Base-by-base conservation (phyloP, 2,329 filamentous ascomycete genomes). In the Fusarium sterilihyphosum region DNA sequence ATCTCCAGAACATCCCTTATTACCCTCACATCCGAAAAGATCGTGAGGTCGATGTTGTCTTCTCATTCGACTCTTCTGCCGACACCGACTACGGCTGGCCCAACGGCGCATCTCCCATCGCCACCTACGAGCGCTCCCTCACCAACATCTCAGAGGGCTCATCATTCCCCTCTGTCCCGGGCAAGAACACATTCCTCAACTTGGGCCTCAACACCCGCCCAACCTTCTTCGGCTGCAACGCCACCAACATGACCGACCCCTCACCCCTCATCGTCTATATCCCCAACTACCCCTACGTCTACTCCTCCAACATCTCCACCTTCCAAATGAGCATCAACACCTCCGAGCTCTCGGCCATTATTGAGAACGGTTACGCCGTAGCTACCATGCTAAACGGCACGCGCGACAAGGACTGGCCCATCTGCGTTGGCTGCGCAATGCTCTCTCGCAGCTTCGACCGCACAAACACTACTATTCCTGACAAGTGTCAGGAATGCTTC, bases 371-470 rank as follows among this genome's bases (percentile, higher is more conserved):
- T 26, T 96, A 93, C 84, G 90, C 96, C 76, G 90, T 92, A 24
- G 95, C 90, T 6, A 98, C 95, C 0, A 92, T 93, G 86, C 94
- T 90, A 59, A 98, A 98, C 83, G 90, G 88, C 57, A 95, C 94
- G 2, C 80, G 92, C 7, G 92, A 97, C 80, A 77, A 83, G 7
- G 83, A 92, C 72, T 99, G 96, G 96, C 87, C 92, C 1, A 87
- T 90, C 4, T 99, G 96, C 77, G 92, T 98, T 9, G 94, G 92
- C 29, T 99, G 96, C 83, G 96, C 96, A 10, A 91, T 97, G 44
- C 87, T 98, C 22, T 90, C 89, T 61, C 90, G 96, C 70, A 94
- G 92, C 75, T 89, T 96, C 74, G 86, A 90, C 70, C 89, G 94
- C 57, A 96, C 94, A 1, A 86, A 87, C 24, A 92, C 92, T 1